Evolutionary conservation across 352 stramenopile species (phyloP), one percentile per base, ranked within the genome.

Genomic region (Pythium folliculosum): DNA sequence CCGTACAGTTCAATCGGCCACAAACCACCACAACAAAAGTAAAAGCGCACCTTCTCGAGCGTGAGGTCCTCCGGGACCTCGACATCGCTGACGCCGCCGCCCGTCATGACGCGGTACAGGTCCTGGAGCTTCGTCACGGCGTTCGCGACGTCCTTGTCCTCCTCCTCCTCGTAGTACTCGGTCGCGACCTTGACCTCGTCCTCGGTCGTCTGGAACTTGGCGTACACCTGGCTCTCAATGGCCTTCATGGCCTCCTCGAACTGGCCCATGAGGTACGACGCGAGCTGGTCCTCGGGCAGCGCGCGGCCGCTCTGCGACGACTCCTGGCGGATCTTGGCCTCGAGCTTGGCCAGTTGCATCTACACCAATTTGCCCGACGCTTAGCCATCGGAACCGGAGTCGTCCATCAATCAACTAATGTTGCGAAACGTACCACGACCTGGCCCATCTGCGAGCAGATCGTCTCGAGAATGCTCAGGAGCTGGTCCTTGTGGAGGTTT

Each of bases 221-320:
- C 82, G 68, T 96, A 96, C 59, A 94, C 84, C 74, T 96, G 88
- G 65, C 82, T 82, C 73, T 96, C 88, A 59, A 96, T 94, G 23
- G 84, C 86, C 74, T 94, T 96, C 88, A 96, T 96, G 68, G 86
- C 86, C 67, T 96, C 86, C 56, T 96, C 88, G 55, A 96, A 96
- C 69, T 96, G 88, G 59, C 86, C 88, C 88, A 96, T 94, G 48
- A 96, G 75, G 70, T 94, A 96, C 63, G 86, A 92, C 44, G 88
- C 88, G 52, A 96, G 60, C 60, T 96, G 86, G 71, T 96, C 86
- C 65, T 96, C 88, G 6, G 88, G 86, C 47, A 94, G 66, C 54
- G 80, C 81, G 27, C 88, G 88, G 30, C 88, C 88, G 69, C 80
- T 94, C 76, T 94, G 88, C 51, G 84, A 90, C 64, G 83, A 93